Conservation (phyloP, 1,284 basidiomycete species). For the Sparassis latifolia region DNA sequence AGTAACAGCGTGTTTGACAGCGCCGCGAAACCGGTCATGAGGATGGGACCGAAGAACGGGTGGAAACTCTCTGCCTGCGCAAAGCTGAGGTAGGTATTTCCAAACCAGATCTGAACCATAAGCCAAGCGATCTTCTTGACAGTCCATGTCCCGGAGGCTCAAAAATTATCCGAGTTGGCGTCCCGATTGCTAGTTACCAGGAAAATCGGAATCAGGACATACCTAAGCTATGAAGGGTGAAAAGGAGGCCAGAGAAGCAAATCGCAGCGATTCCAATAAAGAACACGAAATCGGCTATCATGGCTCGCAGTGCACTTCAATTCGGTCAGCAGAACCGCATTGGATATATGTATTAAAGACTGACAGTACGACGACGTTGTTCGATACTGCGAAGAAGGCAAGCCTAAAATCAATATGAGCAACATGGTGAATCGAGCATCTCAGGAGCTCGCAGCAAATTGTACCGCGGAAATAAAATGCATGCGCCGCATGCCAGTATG, state of each 20-base stretch:
- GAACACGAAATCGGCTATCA: slow-evolving; percentile 75
- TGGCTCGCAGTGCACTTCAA: slow-evolving; percentile 62
- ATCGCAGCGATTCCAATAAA: slow-evolving; percentile 79
- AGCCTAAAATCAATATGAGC: slow-evolving; percentile 35
- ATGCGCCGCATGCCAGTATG: slow-evolving; percentile 78
- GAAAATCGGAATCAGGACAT: slow-evolving; percentile 8
- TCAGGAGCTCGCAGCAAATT: slow-evolving; percentile 3
- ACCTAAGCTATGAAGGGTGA: slow-evolving; percentile 79
- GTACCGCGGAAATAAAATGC: slow-evolving; percentile 80
- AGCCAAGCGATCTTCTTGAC: slow-evolving; percentile 72
- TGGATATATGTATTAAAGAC: slow-evolving; percentile 6
- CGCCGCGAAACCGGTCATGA: slow-evolving; percentile 83
- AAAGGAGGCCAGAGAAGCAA: slow-evolving; percentile 84
- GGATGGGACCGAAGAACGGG: slow-evolving; percentile 76
- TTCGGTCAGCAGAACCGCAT: slow-evolving; percentile 4
- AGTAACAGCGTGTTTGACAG: slow-evolving; percentile 74
- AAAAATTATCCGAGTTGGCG: too few relatives aligned
- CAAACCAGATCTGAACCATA: slow-evolving; percentile 82
- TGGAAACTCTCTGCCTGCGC: slow-evolving; percentile 72
- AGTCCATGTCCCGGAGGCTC: slow-evolving; percentile 53
- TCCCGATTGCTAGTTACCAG: too few relatives aligned
- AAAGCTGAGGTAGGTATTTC: slow-evolving; percentile 71
- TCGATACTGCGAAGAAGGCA: slow-evolving; percentile 81
- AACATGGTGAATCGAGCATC: not conserved
- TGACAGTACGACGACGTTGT: slow-evolving; percentile 79